These are phyloP conservation scores for Gloeostereum incarnatum DNA, from an alignment of 768 basidiomycete species.

Conservation along the genomic window DNA sequence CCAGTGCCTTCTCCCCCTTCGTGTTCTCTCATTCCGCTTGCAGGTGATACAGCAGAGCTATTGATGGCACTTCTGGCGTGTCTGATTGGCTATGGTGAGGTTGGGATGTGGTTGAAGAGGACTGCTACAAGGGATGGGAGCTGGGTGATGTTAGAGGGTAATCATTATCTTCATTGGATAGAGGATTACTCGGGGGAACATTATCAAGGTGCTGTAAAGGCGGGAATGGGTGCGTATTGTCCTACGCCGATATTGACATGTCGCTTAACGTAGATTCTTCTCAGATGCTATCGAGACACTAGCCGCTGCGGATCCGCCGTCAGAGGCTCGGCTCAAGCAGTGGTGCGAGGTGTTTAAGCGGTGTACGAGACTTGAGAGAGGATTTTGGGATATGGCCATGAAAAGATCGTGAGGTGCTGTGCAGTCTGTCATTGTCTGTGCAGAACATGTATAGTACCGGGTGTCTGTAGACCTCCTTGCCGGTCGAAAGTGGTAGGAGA, in stretches of 20 bases:
- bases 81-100: conserved; percentile 87
- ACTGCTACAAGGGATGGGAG: conserved; percentile 34
- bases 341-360: conserved; percentile 68
- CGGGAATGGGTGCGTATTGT: conserved; percentile 56
- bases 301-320: conserved; percentile 56
- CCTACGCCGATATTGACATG: conserved; percentile 1
- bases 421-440: no score
- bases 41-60: conserved; percentile 63
- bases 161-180: conserved; percentile 71
- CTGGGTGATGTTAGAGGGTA: conserved; percentile 54
- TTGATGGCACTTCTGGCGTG: conserved; percentile 82
- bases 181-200: conserved; percentile 67
- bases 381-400: conserved; percentile 76
- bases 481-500: no score
- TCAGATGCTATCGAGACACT: conserved; percentile 68
- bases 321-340: conserved; percentile 44
- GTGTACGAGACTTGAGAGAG: conserved; percentile 70
- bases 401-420: no score
- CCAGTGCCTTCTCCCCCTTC: background rate
- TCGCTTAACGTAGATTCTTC: background rate
- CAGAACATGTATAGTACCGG: no score
- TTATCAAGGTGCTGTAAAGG: conserved; percentile 65
- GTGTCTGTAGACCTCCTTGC: no score
- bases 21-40: background rate
- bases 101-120: conserved; percentile 74